Conservation (phyloP, 768 basidiomycete species). For the Lentinula lateritia region DNA sequence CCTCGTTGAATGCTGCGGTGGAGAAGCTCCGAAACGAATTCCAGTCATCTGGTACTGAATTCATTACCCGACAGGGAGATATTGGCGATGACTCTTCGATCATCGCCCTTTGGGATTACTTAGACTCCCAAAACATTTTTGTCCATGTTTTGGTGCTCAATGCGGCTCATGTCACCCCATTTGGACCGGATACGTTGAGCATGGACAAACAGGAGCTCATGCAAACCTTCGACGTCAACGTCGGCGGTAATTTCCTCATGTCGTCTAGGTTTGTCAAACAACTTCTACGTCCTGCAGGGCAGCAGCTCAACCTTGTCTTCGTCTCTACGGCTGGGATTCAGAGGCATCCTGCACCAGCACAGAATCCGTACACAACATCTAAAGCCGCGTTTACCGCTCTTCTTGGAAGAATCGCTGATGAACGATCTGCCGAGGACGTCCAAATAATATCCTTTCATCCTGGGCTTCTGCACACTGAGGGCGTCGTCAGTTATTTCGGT, state of each 20-base stretch:
- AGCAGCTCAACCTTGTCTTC: neutral
- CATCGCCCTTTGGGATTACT: neutral
- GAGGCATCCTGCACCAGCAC: neutral
- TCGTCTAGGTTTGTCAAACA: neutral
- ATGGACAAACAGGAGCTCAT: neutral
- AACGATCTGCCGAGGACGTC: neutral
- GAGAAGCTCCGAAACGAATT: neutral
- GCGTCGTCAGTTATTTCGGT: neutral
- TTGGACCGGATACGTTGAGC: neutral
- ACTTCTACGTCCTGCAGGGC: neutral
- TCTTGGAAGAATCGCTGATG: constrained; percentile 2
- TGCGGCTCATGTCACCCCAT: neutral
- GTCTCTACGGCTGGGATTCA: neutral
- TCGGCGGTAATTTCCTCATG: constrained; percentile 2
- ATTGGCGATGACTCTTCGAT: neutral
- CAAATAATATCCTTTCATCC: constrained; percentile 1
- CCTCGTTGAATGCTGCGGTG: neutral
- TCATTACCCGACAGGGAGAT: neutral
- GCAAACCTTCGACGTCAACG: neutral
- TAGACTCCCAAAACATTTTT: neutral
- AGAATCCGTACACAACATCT: neutral
- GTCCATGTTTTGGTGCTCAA: neutral
- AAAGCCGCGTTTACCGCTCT: neutral
- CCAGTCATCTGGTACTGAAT: neutral
- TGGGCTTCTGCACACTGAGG: neutral